Conservation (phyloP, 2,329 filamentous ascomycete genomes). For the Fusarium ramigenum region DNA sequence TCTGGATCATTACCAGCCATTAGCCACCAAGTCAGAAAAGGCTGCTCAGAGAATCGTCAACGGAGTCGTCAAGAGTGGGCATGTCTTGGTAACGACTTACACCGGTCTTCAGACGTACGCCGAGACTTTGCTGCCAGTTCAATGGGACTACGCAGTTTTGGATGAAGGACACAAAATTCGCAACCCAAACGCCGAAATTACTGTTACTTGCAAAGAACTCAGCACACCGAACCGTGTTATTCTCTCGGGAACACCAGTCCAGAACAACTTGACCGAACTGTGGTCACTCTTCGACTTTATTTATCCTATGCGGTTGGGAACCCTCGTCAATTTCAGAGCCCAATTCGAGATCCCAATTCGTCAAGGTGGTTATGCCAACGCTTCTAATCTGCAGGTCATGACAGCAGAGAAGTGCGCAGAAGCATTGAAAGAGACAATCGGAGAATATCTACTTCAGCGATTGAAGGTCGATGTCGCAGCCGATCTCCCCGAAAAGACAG, state of each 20-base stretch:
- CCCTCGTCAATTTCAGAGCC: slow-evolving; percentile 86
- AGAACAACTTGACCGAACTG: slow-evolving; percentile 93
- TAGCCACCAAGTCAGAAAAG: slow-evolving; percentile 53
- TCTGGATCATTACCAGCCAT: slow-evolving; percentile 53
- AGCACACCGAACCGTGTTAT: slow-evolving; percentile 91
- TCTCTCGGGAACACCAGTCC: slow-evolving; percentile 94
- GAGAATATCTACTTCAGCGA: slow-evolving; percentile 89
- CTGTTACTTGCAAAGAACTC: slow-evolving; percentile 93
- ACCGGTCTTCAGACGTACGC: slow-evolving; percentile 94
- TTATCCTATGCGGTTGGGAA: slow-evolving; percentile 94
- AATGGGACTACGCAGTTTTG: slow-evolving; percentile 94
- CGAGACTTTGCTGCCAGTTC: slow-evolving; percentile 79
- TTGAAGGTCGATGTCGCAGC: slow-evolving; percentile 94
- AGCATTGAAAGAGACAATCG: slow-evolving; percentile 91
- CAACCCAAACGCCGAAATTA: slow-evolving; percentile 94
- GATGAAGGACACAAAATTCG: slow-evolving; percentile 99
- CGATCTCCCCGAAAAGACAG: slow-evolving; percentile 93
- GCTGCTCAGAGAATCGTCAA: slow-evolving; percentile 84
- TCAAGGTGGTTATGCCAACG: slow-evolving; percentile 93
- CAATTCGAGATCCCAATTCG: slow-evolving; percentile 96
- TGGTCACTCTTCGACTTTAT: slow-evolving; percentile 99
- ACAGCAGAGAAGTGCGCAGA: slow-evolving; percentile 95
- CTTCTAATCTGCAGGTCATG: slow-evolving; percentile 92
- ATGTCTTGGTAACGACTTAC: slow-evolving; percentile 95
- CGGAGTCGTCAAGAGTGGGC: slow-evolving; percentile 82